Evolutionary conservation across 495 filamentous ascomycete species (phyloP).

Genomic region (Podospora didyma): DNA sequence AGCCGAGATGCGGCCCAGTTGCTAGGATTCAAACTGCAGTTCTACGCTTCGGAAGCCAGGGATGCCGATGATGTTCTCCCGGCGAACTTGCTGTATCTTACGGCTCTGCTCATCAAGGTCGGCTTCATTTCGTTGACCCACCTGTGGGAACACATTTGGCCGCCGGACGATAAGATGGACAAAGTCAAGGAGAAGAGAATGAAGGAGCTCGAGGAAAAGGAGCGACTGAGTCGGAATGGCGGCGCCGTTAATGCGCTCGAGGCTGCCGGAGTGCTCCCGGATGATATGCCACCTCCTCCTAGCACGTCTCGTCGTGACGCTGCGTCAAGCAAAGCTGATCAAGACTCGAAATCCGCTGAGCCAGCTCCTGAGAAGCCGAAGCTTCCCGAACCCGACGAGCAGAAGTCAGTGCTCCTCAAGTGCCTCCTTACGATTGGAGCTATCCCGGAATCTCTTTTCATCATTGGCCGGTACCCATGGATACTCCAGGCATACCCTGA

Average conservation of each 20-base stretch:
- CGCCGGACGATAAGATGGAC: slow-evolving; percentile 78
- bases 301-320: slow-evolving; percentile 30
- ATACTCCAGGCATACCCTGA: slow-evolving; percentile 79
- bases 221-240: slow-evolving; percentile 58
- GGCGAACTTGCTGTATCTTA: slow-evolving; percentile 85
- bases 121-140: slow-evolving; percentile 95
- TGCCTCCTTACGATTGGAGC: slow-evolving; percentile 88
- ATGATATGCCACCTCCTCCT: slow-evolving; percentile 54
- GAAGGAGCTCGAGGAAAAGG: slow-evolving; percentile 76
- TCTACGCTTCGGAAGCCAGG: slow-evolving; percentile 76
- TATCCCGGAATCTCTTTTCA: slow-evolving; percentile 86
- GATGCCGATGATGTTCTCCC: slow-evolving; percentile 65
- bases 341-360: slow-evolving; percentile 42
- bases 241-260: slow-evolving; percentile 79
- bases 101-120: slow-evolving; percentile 90
- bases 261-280: slow-evolving; percentile 80
- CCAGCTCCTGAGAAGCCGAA: slow-evolving; percentile 54
- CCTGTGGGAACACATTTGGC: slow-evolving; percentile 89
- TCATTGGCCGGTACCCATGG: slow-evolving; percentile 90
- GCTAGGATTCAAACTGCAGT: slow-evolving; percentile 94
- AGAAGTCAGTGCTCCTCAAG: slow-evolving; percentile 79
- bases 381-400: slow-evolving; percentile 78
- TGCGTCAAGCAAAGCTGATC: slow-evolving; percentile 41
- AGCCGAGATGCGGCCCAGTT: slow-evolving; percentile 91
- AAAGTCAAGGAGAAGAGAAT: slow-evolving; percentile 58